A percentile compares a stretch with the other conserved stretches of the same genome.
Conservation (phyloP, 495 filamentous ascomycete genomes). For the Cercophora sp. region DNA sequence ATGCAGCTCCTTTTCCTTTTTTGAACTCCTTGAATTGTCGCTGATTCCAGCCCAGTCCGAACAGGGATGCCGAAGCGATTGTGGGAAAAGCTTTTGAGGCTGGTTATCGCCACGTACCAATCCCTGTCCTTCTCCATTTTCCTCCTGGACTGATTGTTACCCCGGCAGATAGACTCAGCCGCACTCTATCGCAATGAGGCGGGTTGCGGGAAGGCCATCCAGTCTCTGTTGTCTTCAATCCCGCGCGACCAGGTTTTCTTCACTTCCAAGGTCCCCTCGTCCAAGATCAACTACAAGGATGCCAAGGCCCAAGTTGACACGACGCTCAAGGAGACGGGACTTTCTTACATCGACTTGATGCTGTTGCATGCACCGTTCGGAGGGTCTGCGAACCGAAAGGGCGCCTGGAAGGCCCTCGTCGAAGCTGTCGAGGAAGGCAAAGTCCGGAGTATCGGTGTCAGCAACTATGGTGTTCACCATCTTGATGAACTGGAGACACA, state of each 20-base stretch:
- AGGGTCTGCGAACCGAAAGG: constrained; percentile 52
- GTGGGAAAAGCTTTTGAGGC: too few species aligned
- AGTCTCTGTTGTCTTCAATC: constrained; percentile 41
- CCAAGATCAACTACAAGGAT: constrained; percentile 39
- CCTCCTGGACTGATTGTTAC: background rate
- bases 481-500: constrained; percentile 70
- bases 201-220: constrained; percentile 59
- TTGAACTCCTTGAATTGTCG: background rate
- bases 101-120: too few species aligned
- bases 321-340: constrained; percentile 47
- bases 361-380: constrained; percentile 61
- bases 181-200: constrained; percentile 67
- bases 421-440: constrained; percentile 62
- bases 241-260: constrained; percentile 65
- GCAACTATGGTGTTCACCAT: constrained; percentile 67
- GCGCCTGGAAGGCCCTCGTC: constrained; percentile 59
- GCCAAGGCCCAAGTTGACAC: constrained; percentile 48
- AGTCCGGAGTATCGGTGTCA: constrained; percentile 60
- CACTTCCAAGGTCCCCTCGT: constrained; percentile 63
- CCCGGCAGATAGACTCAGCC: constrained; percentile 62
- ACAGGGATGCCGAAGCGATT: too few species aligned
- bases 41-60: background rate
- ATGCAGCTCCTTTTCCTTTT: too few species aligned
- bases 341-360: constrained; percentile 63
- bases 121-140: background rate